Conservation (phyloP, 2,329 filamentous ascomycete genomes). For the Drechmeria coniospora region DNA sequence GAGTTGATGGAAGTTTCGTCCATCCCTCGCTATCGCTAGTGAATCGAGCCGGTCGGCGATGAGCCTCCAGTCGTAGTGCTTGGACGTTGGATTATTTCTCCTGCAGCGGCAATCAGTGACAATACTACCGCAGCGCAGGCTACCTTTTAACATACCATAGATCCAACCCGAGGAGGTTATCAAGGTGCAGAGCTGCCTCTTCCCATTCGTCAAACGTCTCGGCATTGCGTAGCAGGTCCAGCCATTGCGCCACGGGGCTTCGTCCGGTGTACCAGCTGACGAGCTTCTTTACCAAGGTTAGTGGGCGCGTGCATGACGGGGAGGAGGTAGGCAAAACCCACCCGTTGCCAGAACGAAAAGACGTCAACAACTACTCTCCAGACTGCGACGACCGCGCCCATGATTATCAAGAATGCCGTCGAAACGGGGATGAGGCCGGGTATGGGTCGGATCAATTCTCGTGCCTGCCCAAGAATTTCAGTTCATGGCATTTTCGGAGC, state of each 20-base stretch:
- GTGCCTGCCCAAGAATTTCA: background rate
- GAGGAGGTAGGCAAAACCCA: slow-evolving; percentile 18
- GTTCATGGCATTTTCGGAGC: background rate
- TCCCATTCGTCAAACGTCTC: slow-evolving; percentile 75
- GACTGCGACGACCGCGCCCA: slow-evolving; percentile 31
- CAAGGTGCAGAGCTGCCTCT: slow-evolving; percentile 66
- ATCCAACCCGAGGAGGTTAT: slow-evolving; percentile 66
- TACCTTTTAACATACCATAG: slow-evolving; percentile 48
- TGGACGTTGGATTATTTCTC: slow-evolving; percentile 68
- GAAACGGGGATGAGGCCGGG: slow-evolving; percentile 8
- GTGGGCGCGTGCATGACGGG: slow-evolving; percentile 7
- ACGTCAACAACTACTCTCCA: slow-evolving; percentile 47
- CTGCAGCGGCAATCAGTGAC: slow-evolving; percentile 26
- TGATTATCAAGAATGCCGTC: slow-evolving; percentile 19
- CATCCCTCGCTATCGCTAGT: slow-evolving; percentile 52
- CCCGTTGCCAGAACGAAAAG: slow-evolving; percentile 45
- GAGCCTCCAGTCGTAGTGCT: slow-evolving; percentile 73
- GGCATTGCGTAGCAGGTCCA: slow-evolving; percentile 49
- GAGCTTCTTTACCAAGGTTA: slow-evolving; percentile 40
- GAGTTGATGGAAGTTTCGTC: slow-evolving; percentile 57
- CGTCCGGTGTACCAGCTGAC: slow-evolving; percentile 51
- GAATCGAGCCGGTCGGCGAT: slow-evolving; percentile 63
- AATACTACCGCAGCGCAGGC: too few relatives aligned
- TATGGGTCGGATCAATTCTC: background rate
- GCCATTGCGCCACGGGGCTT: slow-evolving; percentile 48